Base-by-base conservation (phyloP, 768 basidiomycete species). In the Pleurotus salmoneostramineus region DNA sequence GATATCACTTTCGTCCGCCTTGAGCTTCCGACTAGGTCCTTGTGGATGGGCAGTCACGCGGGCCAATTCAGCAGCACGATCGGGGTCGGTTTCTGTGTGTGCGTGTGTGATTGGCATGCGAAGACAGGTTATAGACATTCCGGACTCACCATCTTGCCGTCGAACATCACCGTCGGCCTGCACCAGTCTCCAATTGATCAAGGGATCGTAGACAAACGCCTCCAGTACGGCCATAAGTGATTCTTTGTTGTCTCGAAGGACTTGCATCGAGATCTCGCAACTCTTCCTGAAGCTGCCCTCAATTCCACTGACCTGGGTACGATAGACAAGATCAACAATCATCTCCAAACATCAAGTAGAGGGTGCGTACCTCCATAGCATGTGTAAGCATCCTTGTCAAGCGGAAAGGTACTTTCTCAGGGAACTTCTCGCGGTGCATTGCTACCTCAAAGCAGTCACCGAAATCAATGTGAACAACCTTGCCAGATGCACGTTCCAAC, bases 401-500 rank as follows among this genome's bases (percentile, higher is more conserved):
- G 40, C 97, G 85, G 87, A 99, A 99, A 0, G 97, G 97, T 55
- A 99, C 93, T 71, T 90, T 95, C 74, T 99, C 97, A 0, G 97
- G 97, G 79, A 95, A 98, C 74, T 99, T 99, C 72, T 97, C 95
- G 66, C 95, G 89, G 64, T 92, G 90, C 91, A 96, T 96, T 15
- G 95, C 95, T 44, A 97, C 89, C 72, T 98, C 95, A 72, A 98
- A 99, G 68, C 97, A 99, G 69, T 99, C 97, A 51, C 97, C 97
- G 63, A 93, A 95, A 69, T 95, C 95, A 61, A 95, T 97, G 66
- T 99, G 97, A 37, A 98, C 93, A 35, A 98, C 89, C 71, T 95
- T 93, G 35, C 96, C 96, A 1, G 91, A 93, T 60, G 84, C 86
- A 60, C 94, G 87, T 69, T 95, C 93, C 27, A 99, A 81, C 65